Percentiles rank a stretch among this genome's conserved stretches.
These are phyloP conservation scores for Hypoxylon cercidicola DNA, from an alignment of 495 filamentous ascomycete species.

Conservation along the genomic window DNA sequence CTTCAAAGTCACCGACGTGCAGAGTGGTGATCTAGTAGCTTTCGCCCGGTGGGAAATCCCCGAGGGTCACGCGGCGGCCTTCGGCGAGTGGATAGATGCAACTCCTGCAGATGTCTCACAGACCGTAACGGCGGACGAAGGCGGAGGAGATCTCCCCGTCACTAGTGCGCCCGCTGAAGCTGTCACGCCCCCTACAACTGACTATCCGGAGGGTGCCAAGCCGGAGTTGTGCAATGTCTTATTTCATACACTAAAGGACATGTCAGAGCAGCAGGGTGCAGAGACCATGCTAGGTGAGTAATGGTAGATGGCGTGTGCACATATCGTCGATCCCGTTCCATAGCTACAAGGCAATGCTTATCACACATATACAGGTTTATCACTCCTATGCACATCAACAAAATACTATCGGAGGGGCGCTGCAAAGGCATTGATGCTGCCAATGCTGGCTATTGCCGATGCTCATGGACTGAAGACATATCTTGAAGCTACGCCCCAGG, in stretches of 20 bases:
- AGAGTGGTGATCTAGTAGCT: slow-evolving; percentile 35
- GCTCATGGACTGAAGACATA: slow-evolving; percentile 40
- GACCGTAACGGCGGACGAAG: not conserved
- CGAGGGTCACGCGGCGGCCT: slow-evolving; percentile 31
- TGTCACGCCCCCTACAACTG: not conserved
- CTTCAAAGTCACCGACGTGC: slow-evolving; percentile 34
- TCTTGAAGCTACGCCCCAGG: slow-evolving; percentile 49
- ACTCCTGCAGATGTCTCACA: slow-evolving; percentile 1
- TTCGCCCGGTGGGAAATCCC: slow-evolving; percentile 46
- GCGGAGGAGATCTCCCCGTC: slow-evolving; percentile 3
- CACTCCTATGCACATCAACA: slow-evolving; percentile 49
- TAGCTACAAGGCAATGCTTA: slow-evolving; percentile 9
- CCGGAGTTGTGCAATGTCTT: slow-evolving; percentile 30
- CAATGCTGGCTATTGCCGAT: slow-evolving; percentile 46
- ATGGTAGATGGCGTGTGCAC: not conserved
- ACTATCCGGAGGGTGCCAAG: slow-evolving; percentile 27
- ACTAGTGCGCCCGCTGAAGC: slow-evolving; percentile 16
- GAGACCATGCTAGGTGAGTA: slow-evolving; percentile 43
- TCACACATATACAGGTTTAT: slow-evolving; percentile 34
- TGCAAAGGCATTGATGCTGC: slow-evolving; percentile 43
- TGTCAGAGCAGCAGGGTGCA: slow-evolving; percentile 39
- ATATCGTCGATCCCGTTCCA: not conserved
- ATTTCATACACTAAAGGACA: slow-evolving; percentile 26
- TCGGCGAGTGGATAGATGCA: slow-evolving; percentile 34
- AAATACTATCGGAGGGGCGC: slow-evolving; percentile 50